Evolutionary conservation across 2,329 filamentous ascomycete genomes (phyloP), one percentile per base, ranked within the genome.

Genomic region (Boeremia exigua): DNA sequence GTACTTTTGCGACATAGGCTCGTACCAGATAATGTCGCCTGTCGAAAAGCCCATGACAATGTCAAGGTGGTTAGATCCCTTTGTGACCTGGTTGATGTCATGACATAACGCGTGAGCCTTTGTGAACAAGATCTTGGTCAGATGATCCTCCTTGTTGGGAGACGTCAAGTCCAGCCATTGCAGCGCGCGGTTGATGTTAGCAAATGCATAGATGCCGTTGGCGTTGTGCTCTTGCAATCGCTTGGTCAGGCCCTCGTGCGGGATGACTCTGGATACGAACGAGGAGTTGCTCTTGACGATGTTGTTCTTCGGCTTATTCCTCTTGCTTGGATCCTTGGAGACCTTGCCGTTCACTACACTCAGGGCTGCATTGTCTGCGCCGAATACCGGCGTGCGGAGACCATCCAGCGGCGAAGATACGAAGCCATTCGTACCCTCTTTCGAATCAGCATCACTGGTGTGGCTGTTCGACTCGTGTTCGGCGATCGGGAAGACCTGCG

Each of bases 271-370:
- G n/a, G 94, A 97, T 28, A 99, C 95, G 72, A 97, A 99, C 0
- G 94, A 96, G 9, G 95, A 99, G 76, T 96, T 98, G 79, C 92
- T 98, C 81, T 99, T 99, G 48, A 94, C 88, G 75, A 99, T 95
- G 75, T 96, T 98, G 77, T 94, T 98, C 82, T 98, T 99, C 2
- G 95, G 95, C 75, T 99, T 99, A 70, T 88, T 86, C 73, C 87
- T 85, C 81, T 97, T 97, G 23, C 80, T 72, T 9, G 80, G 79
- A 59, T 83, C 81, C 61, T 85, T 87, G 36, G 85, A 83, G 68
- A 93, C 91, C 69, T 91, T 92, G 28, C 83, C 81, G 47, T 84
- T 82, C 3, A 86, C 39, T 9, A 67, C 73, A 10, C 83, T 80
- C 28, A 98, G 81, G 25, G 91, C 83, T 6, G 88, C 84, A 72